phyloP scores from a whole-genome alignment of 2,329 filamentous ascomycete genomes.

The Diaporthe ampelina region DNA sequence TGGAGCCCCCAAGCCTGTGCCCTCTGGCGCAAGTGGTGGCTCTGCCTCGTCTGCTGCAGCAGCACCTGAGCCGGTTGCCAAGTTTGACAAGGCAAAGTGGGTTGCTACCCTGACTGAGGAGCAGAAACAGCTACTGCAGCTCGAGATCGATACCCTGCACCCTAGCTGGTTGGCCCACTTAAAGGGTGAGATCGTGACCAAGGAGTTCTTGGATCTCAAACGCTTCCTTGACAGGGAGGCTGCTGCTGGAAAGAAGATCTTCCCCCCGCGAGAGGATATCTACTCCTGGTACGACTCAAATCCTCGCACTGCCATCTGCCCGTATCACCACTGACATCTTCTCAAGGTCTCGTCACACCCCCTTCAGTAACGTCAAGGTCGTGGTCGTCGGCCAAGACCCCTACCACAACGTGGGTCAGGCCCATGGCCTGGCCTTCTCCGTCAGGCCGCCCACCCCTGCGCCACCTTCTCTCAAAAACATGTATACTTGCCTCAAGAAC shows the following conservation, averaged over 20 bases:
- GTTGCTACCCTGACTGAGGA: slow-evolving; percentile 82
- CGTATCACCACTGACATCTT: slow-evolving; percentile 28
- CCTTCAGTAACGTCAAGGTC: slow-evolving; percentile 88
- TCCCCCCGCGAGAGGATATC: slow-evolving; percentile 88
- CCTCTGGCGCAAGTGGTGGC: slow-evolving; percentile 42
- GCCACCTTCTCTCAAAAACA: slow-evolving; percentile 92
- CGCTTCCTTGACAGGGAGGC: slow-evolving; percentile 86
- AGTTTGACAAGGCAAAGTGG: slow-evolving; percentile 94
- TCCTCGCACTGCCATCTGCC: background rate
- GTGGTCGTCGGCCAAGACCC: slow-evolving; percentile 97
- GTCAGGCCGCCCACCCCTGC: slow-evolving; percentile 90
- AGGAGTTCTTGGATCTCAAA: slow-evolving; percentile 90
- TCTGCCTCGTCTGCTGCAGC: slow-evolving; percentile 44
- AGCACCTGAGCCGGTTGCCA: slow-evolving; percentile 55
- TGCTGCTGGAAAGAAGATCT: slow-evolving; percentile 80
- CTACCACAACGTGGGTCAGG: slow-evolving; percentile 96
- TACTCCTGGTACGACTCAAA: slow-evolving; percentile 85
- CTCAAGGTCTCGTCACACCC: slow-evolving; percentile 92
- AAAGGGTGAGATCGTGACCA: slow-evolving; percentile 85
- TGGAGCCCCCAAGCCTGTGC: slow-evolving; percentile 71
- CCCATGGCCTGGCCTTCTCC: slow-evolving; percentile 95
- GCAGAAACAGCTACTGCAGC: slow-evolving; percentile 83
- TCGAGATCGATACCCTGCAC: slow-evolving; percentile 94
- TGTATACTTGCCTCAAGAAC: slow-evolving; percentile 88
- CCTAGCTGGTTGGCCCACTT: slow-evolving; percentile 92